These are phyloP conservation scores for Stevia rebaudiana DNA, from an alignment of 140 eudicot genomes.

Conservation along the genomic window DNA sequence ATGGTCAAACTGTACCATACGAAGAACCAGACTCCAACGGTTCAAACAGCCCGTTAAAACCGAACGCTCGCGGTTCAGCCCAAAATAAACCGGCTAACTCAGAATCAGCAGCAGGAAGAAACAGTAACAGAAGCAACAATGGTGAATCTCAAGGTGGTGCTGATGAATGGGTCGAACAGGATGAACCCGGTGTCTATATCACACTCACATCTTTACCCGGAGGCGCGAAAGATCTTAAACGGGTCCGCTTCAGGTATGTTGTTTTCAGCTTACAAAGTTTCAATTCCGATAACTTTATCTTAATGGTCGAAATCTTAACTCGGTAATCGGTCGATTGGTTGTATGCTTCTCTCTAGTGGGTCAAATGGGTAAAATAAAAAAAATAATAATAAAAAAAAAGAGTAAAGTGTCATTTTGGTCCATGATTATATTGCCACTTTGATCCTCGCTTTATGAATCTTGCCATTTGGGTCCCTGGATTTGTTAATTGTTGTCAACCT, in stretches of 20 bases:
- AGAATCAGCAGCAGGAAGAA: slow-evolving; percentile 49
- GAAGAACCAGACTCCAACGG: slow-evolving; percentile 54
- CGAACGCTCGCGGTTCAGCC: slow-evolving; percentile 44
- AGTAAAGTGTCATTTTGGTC: too few species aligned
- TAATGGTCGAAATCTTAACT: neutral
- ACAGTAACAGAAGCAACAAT: slow-evolving; percentile 50
- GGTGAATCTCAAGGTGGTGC: slow-evolving; percentile 58
- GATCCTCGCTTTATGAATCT: too few species aligned
- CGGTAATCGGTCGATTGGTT: neutral
- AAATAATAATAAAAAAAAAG: too few species aligned
- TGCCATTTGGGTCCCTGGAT: too few species aligned
- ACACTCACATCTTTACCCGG: slow-evolving; percentile 87
- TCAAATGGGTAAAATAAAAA: neutral
- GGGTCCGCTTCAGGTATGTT: slow-evolving; percentile 92
- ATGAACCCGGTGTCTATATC: slow-evolving; percentile 93
- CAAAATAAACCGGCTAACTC: slow-evolving; percentile 44
- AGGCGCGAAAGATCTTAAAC: slow-evolving; percentile 83
- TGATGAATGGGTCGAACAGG: slow-evolving; percentile 94
- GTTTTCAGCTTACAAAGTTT: neutral
- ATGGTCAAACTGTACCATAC: slow-evolving; percentile 38
- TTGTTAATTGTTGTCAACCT: too few species aligned
- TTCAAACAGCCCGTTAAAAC: slow-evolving; percentile 40
- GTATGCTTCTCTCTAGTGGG: neutral
- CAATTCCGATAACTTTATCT: neutral
- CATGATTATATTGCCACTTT: too few species aligned